phyloP scores from a whole-genome alignment of 2,329 filamentous ascomycete genomes.

The Monosporascus sp. region DNA sequence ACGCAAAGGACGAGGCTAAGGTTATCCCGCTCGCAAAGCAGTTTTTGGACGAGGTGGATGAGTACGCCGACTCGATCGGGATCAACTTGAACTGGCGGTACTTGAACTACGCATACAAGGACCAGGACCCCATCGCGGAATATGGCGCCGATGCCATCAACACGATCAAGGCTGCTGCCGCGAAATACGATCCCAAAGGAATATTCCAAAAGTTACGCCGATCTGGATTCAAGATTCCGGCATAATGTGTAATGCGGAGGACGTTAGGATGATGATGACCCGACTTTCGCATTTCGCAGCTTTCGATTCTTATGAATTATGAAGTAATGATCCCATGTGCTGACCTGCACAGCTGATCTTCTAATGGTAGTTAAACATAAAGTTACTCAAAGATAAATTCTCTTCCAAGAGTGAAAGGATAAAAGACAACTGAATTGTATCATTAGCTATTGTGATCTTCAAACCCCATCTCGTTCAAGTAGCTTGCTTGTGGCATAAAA shows the following conservation, averaged over 20 bases:
- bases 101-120: slow-evolving; percentile 36
- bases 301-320: too few species aligned
- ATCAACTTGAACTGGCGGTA: slow-evolving; percentile 20
- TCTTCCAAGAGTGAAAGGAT: too few species aligned
- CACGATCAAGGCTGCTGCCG: slow-evolving; percentile 13
- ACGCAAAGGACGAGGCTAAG: slow-evolving; percentile 27
- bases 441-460: too few species aligned
- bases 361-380: too few species aligned
- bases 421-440: too few species aligned
- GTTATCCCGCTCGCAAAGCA: slow-evolving; percentile 25
- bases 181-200: slow-evolving; percentile 22
- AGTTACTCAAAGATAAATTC: too few species aligned
- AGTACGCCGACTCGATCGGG: slow-evolving; percentile 3
- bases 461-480: too few species aligned
- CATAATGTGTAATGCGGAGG: not conserved
- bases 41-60: slow-evolving; percentile 8
- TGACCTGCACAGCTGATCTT: too few species aligned
- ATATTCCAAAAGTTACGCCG: slow-evolving; percentile 23
- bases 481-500: too few species aligned
- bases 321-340: too few species aligned
- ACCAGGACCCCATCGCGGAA: slow-evolving; percentile 27
- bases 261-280: too few species aligned
- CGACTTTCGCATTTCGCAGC: too few species aligned
- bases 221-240: slow-evolving; percentile 16
- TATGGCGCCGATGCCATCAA: slow-evolving; percentile 30